These are phyloP conservation scores for Uromyces viciae-fabae DNA, from an alignment of 1,284 basidiomycete genomes.

Conservation along the genomic window DNA sequence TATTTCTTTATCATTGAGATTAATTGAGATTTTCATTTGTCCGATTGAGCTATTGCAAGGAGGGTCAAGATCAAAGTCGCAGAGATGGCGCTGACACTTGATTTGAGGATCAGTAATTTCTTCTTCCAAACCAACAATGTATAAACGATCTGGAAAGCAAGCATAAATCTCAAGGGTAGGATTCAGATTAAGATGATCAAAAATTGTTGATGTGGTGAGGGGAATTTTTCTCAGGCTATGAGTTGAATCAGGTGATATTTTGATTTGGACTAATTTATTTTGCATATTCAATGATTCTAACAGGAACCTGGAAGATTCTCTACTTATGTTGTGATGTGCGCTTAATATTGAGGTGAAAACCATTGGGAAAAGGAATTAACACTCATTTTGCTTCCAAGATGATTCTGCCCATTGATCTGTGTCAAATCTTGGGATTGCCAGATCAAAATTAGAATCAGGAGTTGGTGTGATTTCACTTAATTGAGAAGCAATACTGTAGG, in stretches of 20 bases:
- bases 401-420: not conserved
- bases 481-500: not conserved
- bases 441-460: not conserved
- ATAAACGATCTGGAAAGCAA: not conserved
- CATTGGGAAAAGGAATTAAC: not conserved
- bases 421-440: not conserved
- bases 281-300: slow-evolving; percentile 9
- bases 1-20: not conserved
- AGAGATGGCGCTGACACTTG: not conserved
- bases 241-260: not conserved
- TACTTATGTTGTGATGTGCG: not conserved
- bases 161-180: not conserved
- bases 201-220: not conserved
- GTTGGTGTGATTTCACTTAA: not conserved
- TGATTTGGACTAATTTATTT: not conserved
- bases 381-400: slow-evolving; percentile 10
- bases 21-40: slow-evolving; percentile 13
- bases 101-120: slow-evolving; percentile 3
- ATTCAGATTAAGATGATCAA: not conserved
- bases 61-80: not conserved
- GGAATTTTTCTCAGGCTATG: not conserved
- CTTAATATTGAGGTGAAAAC: slow-evolving; percentile 3
- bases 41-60: not conserved
- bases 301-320: slow-evolving; percentile 3
- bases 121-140: not conserved